A percentile compares a stretch with the other conserved stretches of the same genome.
Conservation (phyloP, 164 flowering plant genomes). For the Houttuynia cordata region DNA sequence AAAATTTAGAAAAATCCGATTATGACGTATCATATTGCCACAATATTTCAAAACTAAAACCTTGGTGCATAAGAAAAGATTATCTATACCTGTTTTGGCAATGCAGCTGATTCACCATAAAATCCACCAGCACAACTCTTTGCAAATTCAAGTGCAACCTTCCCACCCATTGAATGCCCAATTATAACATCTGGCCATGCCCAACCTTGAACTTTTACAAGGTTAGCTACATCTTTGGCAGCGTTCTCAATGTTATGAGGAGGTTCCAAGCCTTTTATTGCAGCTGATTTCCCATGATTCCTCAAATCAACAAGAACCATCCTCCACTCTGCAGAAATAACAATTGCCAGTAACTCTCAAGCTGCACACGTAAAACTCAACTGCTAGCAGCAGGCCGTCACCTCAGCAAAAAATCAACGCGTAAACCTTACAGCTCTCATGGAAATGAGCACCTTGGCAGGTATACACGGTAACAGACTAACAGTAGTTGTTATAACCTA, state of each 20-base stretch:
- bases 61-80: background rate
- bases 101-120: slow-evolving; percentile 47
- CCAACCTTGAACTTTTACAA: slow-evolving; percentile 62
- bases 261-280: slow-evolving; percentile 39
- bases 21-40: background rate
- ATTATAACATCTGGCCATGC: slow-evolving; percentile 91
- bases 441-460: too few species aligned
- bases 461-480: too few species aligned
- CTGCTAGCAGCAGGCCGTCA: background rate
- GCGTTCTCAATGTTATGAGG: slow-evolving; percentile 79
- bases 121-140: slow-evolving; percentile 61
- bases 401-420: too few species aligned
- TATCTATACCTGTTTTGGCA: slow-evolving; percentile 60
- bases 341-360: slow-evolving; percentile 7
- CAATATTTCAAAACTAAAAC: background rate
- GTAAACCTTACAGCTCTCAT: too few species aligned
- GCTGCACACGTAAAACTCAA: background rate
- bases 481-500: too few species aligned
- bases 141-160: slow-evolving; percentile 65
- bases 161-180: slow-evolving; percentile 97
- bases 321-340: slow-evolving; percentile 45
- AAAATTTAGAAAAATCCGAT: background rate
- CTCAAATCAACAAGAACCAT: slow-evolving; percentile 86
- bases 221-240: slow-evolving; percentile 71
- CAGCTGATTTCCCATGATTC: slow-evolving; percentile 84